These are phyloP conservation scores for Castanopsis chinensis DNA, from an alignment of 306 rosid species.

Conservation along the genomic window DNA sequence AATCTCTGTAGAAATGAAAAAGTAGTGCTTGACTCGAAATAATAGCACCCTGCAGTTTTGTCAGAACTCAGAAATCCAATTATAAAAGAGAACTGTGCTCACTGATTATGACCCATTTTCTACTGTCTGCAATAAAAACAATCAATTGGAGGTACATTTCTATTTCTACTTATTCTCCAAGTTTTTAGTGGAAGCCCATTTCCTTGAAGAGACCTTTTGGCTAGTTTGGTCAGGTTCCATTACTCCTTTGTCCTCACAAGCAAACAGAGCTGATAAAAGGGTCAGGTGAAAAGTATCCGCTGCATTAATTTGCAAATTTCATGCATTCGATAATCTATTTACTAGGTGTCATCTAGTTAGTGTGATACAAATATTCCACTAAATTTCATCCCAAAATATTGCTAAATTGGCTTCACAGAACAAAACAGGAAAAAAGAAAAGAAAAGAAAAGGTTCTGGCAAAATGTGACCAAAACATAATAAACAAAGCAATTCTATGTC, in stretches of 20 bases:
- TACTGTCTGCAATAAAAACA: constrained; percentile 24
- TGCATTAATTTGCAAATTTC: background rate
- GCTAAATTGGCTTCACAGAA: too few species aligned
- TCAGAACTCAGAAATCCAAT: constrained; percentile 6
- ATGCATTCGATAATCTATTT: background rate
- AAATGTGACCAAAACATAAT: too few species aligned
- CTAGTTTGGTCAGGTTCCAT: constrained; percentile 11
- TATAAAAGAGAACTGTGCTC: background rate
- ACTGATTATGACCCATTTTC: constrained; percentile 40
- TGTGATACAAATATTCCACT: too few species aligned
- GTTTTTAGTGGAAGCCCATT: constrained; percentile 35
- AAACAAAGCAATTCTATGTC: too few species aligned
- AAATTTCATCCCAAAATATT: too few species aligned
- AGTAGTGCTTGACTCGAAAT: constrained; percentile 14
- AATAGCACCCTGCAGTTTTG: constrained; percentile 18
- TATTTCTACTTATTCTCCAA: constrained; percentile 12
- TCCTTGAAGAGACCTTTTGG: constrained; percentile 9
- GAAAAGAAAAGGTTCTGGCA: too few species aligned
- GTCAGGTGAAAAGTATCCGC: background rate
- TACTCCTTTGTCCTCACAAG: background rate
- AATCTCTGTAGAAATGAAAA: constrained; percentile 1
- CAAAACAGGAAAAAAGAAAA: too few species aligned
- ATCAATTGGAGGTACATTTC: background rate
- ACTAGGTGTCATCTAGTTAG: background rate
- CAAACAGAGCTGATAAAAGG: background rate